Evolutionary conservation across 495 filamentous ascomycete genomes (phyloP).

Genomic region (Penicillium parvum): DNA sequence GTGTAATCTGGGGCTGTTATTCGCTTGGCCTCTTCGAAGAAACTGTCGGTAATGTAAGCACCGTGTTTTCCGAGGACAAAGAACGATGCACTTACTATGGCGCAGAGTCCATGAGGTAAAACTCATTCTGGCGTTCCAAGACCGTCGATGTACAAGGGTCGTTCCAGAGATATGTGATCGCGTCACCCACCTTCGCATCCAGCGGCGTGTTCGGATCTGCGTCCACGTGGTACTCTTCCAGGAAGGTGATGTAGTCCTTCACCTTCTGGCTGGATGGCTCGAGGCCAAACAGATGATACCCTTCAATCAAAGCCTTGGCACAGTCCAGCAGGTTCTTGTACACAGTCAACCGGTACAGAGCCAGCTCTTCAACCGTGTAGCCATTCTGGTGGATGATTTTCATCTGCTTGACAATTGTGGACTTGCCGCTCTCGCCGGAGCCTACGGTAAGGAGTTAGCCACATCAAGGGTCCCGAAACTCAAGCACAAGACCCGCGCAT

Average conservation of each 20-base stretch:
- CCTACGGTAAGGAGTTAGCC: slow-evolving; percentile 48
- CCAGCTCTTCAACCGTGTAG: slow-evolving; percentile 86
- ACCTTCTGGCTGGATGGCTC: slow-evolving; percentile 67
- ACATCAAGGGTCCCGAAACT: background rate
- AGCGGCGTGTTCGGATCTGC: slow-evolving; percentile 80
- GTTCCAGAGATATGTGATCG: slow-evolving; percentile 83
- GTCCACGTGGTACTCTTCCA: slow-evolving; percentile 84
- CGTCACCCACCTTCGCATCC: slow-evolving; percentile 72
- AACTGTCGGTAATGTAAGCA: too few relatives aligned
- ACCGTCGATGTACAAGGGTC: slow-evolving; percentile 79
- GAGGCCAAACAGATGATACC: slow-evolving; percentile 83
- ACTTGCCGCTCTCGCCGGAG: slow-evolving; percentile 97
- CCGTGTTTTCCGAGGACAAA: too few relatives aligned
- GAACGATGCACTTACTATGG: slow-evolving; percentile 70
- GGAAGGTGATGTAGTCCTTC: slow-evolving; percentile 68
- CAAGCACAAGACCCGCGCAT: background rate
- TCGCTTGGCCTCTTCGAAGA: slow-evolving; percentile 87
- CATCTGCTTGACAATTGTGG: slow-evolving; percentile 99
- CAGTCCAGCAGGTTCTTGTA: slow-evolving; percentile 98
- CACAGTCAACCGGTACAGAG: slow-evolving; percentile 87
- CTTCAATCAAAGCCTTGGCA: slow-evolving; percentile 83
- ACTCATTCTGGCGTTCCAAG: slow-evolving; percentile 93
- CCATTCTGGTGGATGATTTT: slow-evolving; percentile 99
- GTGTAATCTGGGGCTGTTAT: slow-evolving; percentile 85
- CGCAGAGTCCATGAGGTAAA: slow-evolving; percentile 98